These are phyloP conservation scores for Ganoderma sp. DNA, from an alignment of 1,284 basidiomycete genomes.

Conservation along the genomic window DNA sequence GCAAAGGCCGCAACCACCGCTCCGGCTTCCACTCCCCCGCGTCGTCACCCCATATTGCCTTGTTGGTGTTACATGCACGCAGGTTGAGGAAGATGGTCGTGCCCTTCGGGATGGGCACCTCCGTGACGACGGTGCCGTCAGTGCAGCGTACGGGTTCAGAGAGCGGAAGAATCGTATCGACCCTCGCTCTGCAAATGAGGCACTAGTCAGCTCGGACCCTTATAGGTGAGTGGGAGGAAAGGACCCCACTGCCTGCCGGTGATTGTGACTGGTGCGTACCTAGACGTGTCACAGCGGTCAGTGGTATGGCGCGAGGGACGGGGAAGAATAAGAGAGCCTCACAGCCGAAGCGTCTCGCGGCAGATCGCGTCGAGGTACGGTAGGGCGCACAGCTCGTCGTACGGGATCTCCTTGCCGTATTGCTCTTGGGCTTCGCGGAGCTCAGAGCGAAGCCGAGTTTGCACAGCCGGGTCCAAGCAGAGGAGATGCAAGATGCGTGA, in stretches of 20 bases:
- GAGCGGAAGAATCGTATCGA: conserved; percentile 34
- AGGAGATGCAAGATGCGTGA: conserved; percentile 37
- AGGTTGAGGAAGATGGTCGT: conserved; percentile 56
- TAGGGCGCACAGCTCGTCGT: conserved; percentile 39
- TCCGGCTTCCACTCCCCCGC: conserved; percentile 54
- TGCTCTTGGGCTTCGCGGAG: conserved; percentile 28
- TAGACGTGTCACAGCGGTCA: background rate
- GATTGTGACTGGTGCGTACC: background rate
- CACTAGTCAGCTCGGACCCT: background rate
- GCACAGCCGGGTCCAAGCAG: conserved; percentile 10
- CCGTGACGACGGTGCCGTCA: conserved; percentile 43
- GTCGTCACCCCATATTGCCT: conserved; percentile 62
- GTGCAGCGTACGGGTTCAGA: conserved; percentile 31
- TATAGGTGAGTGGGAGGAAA: conserved; percentile 13
- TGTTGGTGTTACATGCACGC: conserved; percentile 49
- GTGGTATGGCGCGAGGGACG: background rate
- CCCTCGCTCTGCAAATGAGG: conserved; percentile 21
- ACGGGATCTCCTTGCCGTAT: conserved; percentile 30
- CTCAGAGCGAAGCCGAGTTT: conserved; percentile 32
- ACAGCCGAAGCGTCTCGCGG: conserved; percentile 37
- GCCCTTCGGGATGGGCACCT: conserved; percentile 50
- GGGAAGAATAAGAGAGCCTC: conserved; percentile 17
- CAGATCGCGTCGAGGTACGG: conserved; percentile 43
- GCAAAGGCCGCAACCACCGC: conserved; percentile 38
- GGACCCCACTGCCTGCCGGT: background rate